Conservation (phyloP, 2,329 filamentous ascomycete genomes). For the Ophiostoma ips region DNA sequence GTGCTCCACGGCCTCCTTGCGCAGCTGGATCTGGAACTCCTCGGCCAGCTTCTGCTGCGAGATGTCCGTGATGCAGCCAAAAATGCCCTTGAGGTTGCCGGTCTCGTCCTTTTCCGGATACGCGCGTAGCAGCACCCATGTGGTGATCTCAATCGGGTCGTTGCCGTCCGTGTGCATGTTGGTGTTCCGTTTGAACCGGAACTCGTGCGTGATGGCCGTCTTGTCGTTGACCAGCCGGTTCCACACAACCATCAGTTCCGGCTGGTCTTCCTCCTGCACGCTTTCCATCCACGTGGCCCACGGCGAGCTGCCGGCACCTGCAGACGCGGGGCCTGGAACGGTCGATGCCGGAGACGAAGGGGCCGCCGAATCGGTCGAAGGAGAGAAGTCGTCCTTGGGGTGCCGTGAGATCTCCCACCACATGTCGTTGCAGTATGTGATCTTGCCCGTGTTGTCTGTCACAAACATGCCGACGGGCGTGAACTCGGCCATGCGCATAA, state of each 20-base stretch:
- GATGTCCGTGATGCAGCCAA: constrained; percentile 74
- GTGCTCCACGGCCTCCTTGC: constrained; percentile 68
- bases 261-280: constrained; percentile 52
- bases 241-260: constrained; percentile 47
- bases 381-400: constrained; percentile 21
- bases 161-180: constrained; percentile 48
- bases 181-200: constrained; percentile 61
- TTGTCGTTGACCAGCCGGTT: constrained; percentile 45
- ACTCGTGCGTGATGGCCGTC: constrained; percentile 54
- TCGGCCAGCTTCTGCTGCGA: constrained; percentile 77
- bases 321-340: background rate
- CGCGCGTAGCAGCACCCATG: constrained; percentile 65
- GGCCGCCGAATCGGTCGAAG: background rate
- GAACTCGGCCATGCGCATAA: constrained; percentile 73
- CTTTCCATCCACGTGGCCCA: constrained; percentile 52
- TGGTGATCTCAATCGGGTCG: constrained; percentile 20
- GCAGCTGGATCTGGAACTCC: constrained; percentile 60
- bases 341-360: background rate
- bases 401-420: constrained; percentile 61
- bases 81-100: constrained; percentile 57
- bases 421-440: constrained; percentile 72
- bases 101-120: constrained; percentile 56
- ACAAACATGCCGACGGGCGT: constrained; percentile 78
- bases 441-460: constrained; percentile 53
- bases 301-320: background rate